Conservation (phyloP, 768 basidiomycete genomes). For the Suillus variegatus region DNA sequence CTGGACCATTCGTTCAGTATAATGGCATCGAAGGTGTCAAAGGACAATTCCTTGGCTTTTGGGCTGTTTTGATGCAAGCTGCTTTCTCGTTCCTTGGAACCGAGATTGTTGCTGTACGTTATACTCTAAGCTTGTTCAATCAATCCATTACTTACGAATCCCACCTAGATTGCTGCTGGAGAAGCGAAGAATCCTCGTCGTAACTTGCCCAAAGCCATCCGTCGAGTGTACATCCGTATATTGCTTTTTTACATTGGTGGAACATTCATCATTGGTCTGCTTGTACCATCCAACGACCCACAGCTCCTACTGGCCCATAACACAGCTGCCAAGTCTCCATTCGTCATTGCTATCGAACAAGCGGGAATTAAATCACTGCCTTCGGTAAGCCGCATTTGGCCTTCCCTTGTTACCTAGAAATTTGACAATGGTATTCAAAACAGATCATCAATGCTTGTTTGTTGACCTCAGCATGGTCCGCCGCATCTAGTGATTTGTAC, state of each 20-base stretch:
- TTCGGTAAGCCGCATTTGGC: constrained; percentile 48
- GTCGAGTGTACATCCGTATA: constrained; percentile 73
- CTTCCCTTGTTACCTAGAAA: constrained; percentile 1
- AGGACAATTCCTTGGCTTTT: constrained; percentile 77
- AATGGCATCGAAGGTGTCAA: constrained; percentile 59
- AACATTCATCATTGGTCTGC: constrained; percentile 76
- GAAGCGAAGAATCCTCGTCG: constrained; percentile 87
- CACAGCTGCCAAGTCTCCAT: constrained; percentile 77
- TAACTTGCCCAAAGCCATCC: constrained; percentile 57
- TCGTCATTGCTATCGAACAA: constrained; percentile 84
- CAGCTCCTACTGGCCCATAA: constrained; percentile 51
- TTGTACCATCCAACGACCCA: constrained; percentile 73
- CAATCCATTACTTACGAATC: background rate
- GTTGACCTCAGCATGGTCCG: constrained; percentile 90
- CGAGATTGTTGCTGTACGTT: constrained; percentile 84
- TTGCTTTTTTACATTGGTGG: constrained; percentile 75
- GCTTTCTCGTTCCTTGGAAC: constrained; percentile 94
- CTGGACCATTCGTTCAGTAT: constrained; percentile 85
- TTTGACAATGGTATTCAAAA: background rate
- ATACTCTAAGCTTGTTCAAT: background rate
- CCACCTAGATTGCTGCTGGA: constrained; percentile 74
- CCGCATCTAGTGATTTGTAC: constrained; percentile 86
- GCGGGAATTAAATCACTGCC: constrained; percentile 89
- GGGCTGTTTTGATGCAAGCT: constrained; percentile 77
- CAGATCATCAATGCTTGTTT: constrained; percentile 82